Evolutionary conservation across 2,329 filamentous ascomycete species (phyloP).

Genomic region (Aspergillus oerlinghausenensis): DNA sequence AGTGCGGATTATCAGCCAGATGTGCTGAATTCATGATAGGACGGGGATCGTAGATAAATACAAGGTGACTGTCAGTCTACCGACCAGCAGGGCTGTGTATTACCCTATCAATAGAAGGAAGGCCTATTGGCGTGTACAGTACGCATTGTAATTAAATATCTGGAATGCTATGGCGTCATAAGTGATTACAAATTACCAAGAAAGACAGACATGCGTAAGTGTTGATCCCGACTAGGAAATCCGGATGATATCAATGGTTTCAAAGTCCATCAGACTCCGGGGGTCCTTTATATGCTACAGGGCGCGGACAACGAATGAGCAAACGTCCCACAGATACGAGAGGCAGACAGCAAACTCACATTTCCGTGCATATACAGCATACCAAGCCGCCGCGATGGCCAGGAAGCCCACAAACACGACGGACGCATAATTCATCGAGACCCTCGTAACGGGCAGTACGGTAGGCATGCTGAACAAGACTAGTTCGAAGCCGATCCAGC

Average conservation of each 20-base stretch:
- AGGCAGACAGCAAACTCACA: constrained; percentile 32
- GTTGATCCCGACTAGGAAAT: not conserved
- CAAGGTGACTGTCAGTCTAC: no score
- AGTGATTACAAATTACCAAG: not conserved
- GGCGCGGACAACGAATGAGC: not conserved
- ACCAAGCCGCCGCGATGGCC: constrained; percentile 49
- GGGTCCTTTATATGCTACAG: constrained; percentile 32
- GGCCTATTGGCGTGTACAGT: not conserved
- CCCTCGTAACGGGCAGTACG: constrained; percentile 49
- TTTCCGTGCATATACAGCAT: constrained; percentile 48
- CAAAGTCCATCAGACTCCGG: constrained; percentile 26
- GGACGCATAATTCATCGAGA: constrained; percentile 54
- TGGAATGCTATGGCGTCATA: not conserved
- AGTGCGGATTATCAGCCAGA: constrained; percentile 12
- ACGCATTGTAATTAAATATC: not conserved
- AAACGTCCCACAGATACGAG: not conserved
- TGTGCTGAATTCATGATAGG: not conserved
- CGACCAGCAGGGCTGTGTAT: not conserved
- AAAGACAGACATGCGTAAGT: not conserved
- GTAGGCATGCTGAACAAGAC: constrained; percentile 53
- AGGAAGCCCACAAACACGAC: constrained; percentile 56
- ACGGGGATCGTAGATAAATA: no score
- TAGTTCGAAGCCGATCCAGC: constrained; percentile 51
- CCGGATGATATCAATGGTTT: not conserved
- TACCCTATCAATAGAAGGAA: not conserved